Conservation (phyloP, 192 early-diverging fungal species). For the Podila minutissima region DNA sequence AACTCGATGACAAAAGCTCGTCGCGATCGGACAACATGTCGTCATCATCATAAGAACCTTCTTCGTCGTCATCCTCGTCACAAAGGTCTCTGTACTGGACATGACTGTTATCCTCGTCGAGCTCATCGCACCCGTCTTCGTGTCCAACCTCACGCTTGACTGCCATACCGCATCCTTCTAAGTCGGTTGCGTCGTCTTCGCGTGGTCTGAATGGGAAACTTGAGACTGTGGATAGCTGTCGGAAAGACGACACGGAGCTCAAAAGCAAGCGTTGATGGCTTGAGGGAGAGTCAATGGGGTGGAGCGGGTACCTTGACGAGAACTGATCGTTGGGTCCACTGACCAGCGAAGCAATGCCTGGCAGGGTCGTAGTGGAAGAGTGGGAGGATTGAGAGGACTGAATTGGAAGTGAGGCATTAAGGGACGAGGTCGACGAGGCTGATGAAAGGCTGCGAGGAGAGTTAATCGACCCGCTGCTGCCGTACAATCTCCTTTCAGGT, state of each 20-base stretch:
- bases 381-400: conserved; percentile 2
- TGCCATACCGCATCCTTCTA: background rate
- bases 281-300: background rate
- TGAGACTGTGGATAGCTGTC: background rate
- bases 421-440: background rate
- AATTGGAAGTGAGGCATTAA: background rate
- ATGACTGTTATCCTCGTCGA: conserved; percentile 4
- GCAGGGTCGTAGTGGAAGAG: conserved; percentile 12
- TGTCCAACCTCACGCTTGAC: conserved; percentile 26
- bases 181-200: background rate
- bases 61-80: conserved; percentile 3
- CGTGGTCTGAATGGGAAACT: background rate
- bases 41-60: conserved; percentile 9
- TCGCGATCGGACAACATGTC: background rate
- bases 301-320: background rate
- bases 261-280: background rate
- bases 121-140: conserved; percentile 10
- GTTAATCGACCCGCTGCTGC: background rate
- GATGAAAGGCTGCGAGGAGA: conserved; percentile 2
- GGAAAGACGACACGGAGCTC: background rate
- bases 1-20: background rate
- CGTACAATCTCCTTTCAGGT: background rate
- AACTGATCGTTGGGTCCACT: conserved; percentile 13
- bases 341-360: conserved; percentile 39
- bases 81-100: background rate